A percentile compares a stretch with the other conserved stretches of the same genome.
Evolutionary conservation across 768 basidiomycete genomes (phyloP).

Genomic region (Rhizopogon rudus): DNA sequence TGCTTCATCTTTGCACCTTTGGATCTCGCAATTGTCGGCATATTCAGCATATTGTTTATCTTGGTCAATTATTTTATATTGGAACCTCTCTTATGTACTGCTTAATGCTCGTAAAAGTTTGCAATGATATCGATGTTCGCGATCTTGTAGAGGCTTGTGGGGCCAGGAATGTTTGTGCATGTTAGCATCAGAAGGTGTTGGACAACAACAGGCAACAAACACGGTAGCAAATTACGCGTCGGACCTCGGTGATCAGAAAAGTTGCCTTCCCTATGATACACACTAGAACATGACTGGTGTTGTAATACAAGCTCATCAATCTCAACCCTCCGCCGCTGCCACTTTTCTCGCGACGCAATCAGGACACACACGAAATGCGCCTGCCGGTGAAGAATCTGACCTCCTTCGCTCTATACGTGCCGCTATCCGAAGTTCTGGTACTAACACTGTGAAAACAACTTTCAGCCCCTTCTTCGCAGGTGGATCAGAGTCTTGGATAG

Average conservation of each 20-base stretch:
- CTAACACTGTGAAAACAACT: slow-evolving; percentile 35
- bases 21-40: slow-evolving; percentile 30
- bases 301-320: slow-evolving; percentile 37
- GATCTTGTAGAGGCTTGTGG: not conserved
- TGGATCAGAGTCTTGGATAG: slow-evolving; percentile 38
- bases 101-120: slow-evolving; percentile 5
- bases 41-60: slow-evolving; percentile 30
- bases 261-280: not conserved
- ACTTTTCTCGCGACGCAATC: slow-evolving; percentile 33
- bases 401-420: slow-evolving; percentile 53
- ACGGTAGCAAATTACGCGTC: not conserved
- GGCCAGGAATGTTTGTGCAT: slow-evolving; percentile 6
- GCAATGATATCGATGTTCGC: slow-evolving; percentile 11
- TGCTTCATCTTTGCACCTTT: slow-evolving; percentile 16
- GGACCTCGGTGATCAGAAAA: not conserved
- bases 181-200: slow-evolving; percentile 8
- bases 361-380: slow-evolving; percentile 2
- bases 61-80: slow-evolving; percentile 34
- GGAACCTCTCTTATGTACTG: slow-evolving; percentile 27
- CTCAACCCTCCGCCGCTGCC: slow-evolving; percentile 38
- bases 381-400: slow-evolving; percentile 22
- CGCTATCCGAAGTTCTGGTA: slow-evolving; percentile 54
- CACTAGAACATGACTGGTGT: slow-evolving; percentile 16
- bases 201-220: not conserved
- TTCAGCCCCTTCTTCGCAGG: slow-evolving; percentile 38